A percentile compares a stretch with the other conserved stretches of the same genome.
phyloP scores from a whole-genome alignment of 805 yeast species.

The Candida golubevii region DNA sequence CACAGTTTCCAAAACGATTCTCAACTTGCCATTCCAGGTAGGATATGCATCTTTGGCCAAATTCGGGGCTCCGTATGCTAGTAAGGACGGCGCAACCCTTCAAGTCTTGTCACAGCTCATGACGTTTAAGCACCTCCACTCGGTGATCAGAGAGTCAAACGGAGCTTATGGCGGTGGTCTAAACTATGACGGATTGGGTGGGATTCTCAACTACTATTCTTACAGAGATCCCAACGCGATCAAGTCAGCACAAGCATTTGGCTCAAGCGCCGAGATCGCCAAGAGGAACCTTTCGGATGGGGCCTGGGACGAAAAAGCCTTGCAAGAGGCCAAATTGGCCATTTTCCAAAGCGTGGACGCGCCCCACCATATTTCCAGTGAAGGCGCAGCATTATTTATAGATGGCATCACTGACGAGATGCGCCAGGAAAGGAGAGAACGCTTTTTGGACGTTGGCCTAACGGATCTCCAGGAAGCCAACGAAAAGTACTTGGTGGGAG shows the following conservation, averaged over 20 bases:
- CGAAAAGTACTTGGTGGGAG: constrained; percentile 52
- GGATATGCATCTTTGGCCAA: constrained; percentile 71
- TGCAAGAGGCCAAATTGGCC: constrained; percentile 86
- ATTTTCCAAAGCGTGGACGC: constrained; percentile 91
- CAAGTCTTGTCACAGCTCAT: constrained; percentile 77
- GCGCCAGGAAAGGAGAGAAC: constrained; percentile 76
- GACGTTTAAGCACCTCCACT: constrained; percentile 79
- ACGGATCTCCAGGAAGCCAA: constrained; percentile 61
- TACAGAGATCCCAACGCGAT: constrained; percentile 91
- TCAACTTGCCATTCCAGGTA: constrained; percentile 83
- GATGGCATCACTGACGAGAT: constrained; percentile 72
- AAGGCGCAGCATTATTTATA: constrained; percentile 64
- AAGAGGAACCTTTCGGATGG: constrained; percentile 33
- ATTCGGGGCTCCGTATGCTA: constrained; percentile 61
- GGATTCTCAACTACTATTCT: constrained; percentile 76
- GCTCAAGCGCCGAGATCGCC: constrained; percentile 38
- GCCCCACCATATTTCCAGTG: constrained; percentile 75
- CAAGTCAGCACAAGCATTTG: constrained; percentile 60
- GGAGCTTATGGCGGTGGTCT: constrained; percentile 99
- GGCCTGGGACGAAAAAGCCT: constrained; percentile 56
- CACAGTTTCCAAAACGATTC: constrained; percentile 36
- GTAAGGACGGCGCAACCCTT: constrained; percentile 77
- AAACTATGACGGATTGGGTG: constrained; percentile 73
- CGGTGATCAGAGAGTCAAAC: constrained; percentile 89
- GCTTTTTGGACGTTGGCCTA: constrained; percentile 60